Evolutionary conservation across 2,329 filamentous ascomycete genomes (phyloP).

Genomic region (Salinomyces thailandicus): DNA sequence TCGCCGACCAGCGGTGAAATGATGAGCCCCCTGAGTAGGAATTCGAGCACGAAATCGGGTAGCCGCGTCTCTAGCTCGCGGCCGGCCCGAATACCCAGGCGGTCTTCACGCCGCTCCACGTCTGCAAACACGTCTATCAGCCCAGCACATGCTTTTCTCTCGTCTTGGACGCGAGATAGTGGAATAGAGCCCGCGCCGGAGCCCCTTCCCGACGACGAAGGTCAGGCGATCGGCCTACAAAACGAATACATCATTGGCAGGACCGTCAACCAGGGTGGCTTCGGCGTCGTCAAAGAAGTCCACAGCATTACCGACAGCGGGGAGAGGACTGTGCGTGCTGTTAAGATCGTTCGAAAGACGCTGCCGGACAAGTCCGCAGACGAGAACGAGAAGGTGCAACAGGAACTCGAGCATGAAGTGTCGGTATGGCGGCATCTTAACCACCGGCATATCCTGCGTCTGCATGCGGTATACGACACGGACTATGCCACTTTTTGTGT

Average conservation of each 20-base stretch:
- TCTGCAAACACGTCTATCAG: constrained; percentile 18
- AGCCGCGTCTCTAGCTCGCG: constrained; percentile 13
- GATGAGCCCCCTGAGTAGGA: constrained; percentile 18
- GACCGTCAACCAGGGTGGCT: constrained; percentile 55
- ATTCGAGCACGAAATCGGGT: constrained; percentile 22
- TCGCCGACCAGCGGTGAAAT: constrained; percentile 15
- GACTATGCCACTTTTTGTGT: constrained; percentile 61
- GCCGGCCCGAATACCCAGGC: constrained; percentile 10
- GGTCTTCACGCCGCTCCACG: constrained; percentile 3
- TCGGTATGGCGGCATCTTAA: constrained; percentile 56
- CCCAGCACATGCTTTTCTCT: constrained; percentile 24
- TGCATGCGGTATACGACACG: constrained; percentile 55
- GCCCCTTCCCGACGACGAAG: constrained; percentile 53
- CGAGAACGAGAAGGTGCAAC: constrained; percentile 55
- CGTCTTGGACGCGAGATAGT: constrained; percentile 17
- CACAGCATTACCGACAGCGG: constrained; percentile 46
- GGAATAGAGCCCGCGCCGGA: constrained; percentile 17
- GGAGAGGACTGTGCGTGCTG: constrained; percentile 46
- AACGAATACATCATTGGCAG: constrained; percentile 57
- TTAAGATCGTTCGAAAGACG: constrained; percentile 57
- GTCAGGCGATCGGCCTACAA: constrained; percentile 51
- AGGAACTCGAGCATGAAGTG: constrained; percentile 59
- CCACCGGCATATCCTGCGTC: constrained; percentile 51
- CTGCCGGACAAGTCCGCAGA: constrained; percentile 44
- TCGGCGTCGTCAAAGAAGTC: constrained; percentile 57